Percentiles rank a stretch among this genome's conserved stretches.
Conservation (phyloP, 129 eudicot species). For the Tagetes erecta region DNA sequence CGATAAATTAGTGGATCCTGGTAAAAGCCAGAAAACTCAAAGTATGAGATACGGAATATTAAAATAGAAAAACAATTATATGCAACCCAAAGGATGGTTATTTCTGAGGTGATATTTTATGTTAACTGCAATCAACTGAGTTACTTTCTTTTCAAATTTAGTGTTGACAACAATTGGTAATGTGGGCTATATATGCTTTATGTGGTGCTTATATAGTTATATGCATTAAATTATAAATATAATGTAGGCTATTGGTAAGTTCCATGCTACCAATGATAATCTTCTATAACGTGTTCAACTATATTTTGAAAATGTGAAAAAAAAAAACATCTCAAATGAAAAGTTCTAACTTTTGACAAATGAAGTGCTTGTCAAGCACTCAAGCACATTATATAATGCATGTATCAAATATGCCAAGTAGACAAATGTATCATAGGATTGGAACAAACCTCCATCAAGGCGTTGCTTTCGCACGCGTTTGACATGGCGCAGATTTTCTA, state of each 20-base stretch:
- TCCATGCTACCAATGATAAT: no score
- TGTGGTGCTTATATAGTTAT: no score
- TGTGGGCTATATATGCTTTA: neutral
- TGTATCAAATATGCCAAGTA: neutral
- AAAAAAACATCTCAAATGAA: no score
- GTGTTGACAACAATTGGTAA: neutral
- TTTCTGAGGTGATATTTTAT: neutral
- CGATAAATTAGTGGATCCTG: slow-evolving; percentile 61
- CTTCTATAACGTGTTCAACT: no score
- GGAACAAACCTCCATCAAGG: slow-evolving; percentile 52
- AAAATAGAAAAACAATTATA: neutral
- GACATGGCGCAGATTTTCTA: slow-evolving; percentile 81
- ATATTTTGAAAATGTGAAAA: no score
- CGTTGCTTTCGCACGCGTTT: slow-evolving; percentile 68
- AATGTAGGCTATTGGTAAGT: no score
- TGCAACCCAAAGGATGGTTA: neutral
- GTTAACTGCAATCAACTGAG: neutral
- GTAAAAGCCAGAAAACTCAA: slow-evolving; percentile 12
- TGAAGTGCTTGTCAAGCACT: neutral
- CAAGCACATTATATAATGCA: neutral
- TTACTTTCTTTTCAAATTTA: slow-evolving; percentile 6
- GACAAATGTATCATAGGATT: slow-evolving; percentile 3
- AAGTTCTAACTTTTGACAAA: no score
- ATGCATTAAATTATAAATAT: no score
- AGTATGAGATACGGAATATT: slow-evolving; percentile 13